Base-by-base conservation (phyloP, 495 filamentous ascomycete genomes). In the Friedmanniomyces simplex region DNA sequence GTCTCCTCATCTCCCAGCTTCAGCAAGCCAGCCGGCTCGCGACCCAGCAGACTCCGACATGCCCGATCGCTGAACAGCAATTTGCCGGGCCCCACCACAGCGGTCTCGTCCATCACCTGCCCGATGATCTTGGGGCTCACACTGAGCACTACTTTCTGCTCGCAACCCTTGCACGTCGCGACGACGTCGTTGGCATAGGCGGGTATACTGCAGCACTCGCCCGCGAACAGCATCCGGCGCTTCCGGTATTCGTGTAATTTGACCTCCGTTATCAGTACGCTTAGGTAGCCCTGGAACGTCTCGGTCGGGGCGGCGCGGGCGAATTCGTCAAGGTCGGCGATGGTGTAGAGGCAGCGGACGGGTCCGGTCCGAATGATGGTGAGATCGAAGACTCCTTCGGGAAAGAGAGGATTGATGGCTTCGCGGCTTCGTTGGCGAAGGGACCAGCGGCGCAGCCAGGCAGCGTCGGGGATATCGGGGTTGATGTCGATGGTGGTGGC, bases 301-400 rank as follows among this genome's bases (percentile, higher is more conserved):
- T 73, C 68, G 21, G 24, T 42, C 1, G 57, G 61, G 12, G 57
- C 52, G 3, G 61, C 57, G 24, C 61, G 61, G 13, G 53, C 58
- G 50, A 78, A 79, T n/a, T 79, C 74, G 65, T 84, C 82, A 10
- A 86, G 61, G 47, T 85, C 79, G 24, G 77, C 79, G 18, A 86
- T 58, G 0, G 76, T 82, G 57, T 76, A 85, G 30, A 82, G 65
- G 5, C 74, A 72, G 48, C 77, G 69, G n/a, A 66, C 57, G 5
- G 73, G 66, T 5, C 77, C 74, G 34, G 68, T 59, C 42, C 71
- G 68, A 7, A 73, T 72, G n/a, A 60, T 58, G 18, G 81, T 68
- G 24, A 74, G 54, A 65, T 83, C 74, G 69, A 83, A 84, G 25
- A 75, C 64, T 42, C 60, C 70, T 42, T 73, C 65, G 1, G 79